phyloP scores from a whole-genome alignment of 148 eudicot genomes.

The Silene uniflora region DNA sequence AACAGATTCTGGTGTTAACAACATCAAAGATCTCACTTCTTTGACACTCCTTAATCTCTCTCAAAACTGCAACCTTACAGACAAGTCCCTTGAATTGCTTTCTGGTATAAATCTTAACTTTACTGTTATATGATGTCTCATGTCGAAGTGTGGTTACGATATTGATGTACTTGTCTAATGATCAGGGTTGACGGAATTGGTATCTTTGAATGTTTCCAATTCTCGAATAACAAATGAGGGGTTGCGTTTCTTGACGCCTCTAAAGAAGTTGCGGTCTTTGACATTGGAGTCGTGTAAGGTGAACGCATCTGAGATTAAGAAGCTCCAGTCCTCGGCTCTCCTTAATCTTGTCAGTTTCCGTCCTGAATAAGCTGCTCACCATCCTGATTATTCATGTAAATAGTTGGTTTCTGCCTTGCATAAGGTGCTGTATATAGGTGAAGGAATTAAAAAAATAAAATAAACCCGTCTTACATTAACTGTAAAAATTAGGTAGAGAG shows the following conservation, averaged over 20 bases:
- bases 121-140: background rate
- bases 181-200: constrained; percentile 66
- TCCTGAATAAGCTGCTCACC: constrained; percentile 49
- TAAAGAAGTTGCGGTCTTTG: constrained; percentile 71
- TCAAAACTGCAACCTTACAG: constrained; percentile 73
- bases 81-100: constrained; percentile 66
- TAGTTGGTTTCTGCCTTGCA: constrained; percentile 21
- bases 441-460: background rate
- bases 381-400: constrained; percentile 20
- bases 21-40: constrained; percentile 73
- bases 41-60: constrained; percentile 78
- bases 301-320: constrained; percentile 69
- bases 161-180: background rate
- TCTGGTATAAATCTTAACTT: constrained; percentile 49
- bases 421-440: constrained; percentile 19
- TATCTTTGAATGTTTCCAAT: constrained; percentile 71
- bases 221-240: constrained; percentile 75
- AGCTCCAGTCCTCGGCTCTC: constrained; percentile 58
- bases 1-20: constrained; percentile 90
- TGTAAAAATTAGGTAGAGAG: background rate
- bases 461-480: background rate
- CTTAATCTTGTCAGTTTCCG: constrained; percentile 68
- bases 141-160: background rate
- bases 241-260: constrained; percentile 51
- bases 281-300: constrained; percentile 87